Conservation (phyloP, 169 alveolate genomes). For the Cryptosporidium baileyi region DNA sequence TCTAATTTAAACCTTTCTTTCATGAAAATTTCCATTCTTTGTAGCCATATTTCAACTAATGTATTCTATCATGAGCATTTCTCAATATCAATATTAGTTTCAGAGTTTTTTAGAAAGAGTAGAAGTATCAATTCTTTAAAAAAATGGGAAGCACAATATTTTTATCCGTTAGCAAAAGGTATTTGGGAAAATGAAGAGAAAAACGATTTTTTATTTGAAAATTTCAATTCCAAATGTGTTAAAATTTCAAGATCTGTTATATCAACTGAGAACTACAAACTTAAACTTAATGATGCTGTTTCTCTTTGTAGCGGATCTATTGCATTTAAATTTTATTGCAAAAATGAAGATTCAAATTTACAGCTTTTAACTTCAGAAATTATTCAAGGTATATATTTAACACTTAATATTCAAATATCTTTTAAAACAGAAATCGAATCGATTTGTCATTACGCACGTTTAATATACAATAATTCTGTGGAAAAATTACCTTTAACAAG, state of each 20-base stretch:
- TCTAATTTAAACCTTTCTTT: conserved; percentile 18
- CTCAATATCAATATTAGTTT: conserved; percentile 12
- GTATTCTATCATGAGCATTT: conserved; percentile 2
- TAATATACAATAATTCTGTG: neutral
- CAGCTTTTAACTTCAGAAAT: conserved; percentile 50
- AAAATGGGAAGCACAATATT: conserved; percentile 57
- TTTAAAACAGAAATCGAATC: neutral
- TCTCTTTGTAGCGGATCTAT: conserved; percentile 61
- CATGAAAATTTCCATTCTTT: conserved; percentile 8
- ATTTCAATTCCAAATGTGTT: conserved; percentile 33
- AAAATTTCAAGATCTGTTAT: conserved; percentile 27
- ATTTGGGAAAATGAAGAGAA: conserved; percentile 7
- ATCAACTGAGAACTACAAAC: neutral
- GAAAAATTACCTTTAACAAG: conserved; percentile 27
- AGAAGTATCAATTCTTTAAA: conserved; percentile 32
- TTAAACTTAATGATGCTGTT: conserved; percentile 43
- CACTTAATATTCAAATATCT: neutral
- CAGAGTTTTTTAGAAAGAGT: conserved; percentile 43
- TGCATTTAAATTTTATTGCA: conserved; percentile 16
- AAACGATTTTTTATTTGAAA: neutral
- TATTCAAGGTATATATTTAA: neutral
- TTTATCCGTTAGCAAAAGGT: conserved; percentile 35
- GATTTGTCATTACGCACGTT: neutral
- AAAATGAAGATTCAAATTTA: neutral
- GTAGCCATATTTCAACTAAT: conserved; percentile 41